Evolutionary conservation across 345 rosid species (phyloP).

Genomic region (Psidium friedrichsthalianum): DNA sequence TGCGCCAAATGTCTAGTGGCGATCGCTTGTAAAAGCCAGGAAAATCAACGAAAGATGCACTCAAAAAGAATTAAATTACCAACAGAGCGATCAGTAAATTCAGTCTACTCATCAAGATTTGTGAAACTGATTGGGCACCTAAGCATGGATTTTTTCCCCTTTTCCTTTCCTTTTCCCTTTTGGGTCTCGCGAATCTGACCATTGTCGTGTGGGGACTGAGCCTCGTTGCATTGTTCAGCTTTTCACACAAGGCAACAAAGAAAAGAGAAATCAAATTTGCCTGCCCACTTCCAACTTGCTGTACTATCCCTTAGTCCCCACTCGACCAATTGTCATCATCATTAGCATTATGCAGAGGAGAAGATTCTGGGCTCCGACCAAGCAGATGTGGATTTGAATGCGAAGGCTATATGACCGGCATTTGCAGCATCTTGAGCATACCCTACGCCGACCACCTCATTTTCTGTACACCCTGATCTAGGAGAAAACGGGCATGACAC

Average conservation of each 20-base stretch:
- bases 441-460: neutral
- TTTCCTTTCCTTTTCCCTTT: too few species aligned
- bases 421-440: neutral
- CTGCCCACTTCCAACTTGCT: neutral
- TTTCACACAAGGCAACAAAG: neutral
- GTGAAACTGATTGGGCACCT: too few species aligned
- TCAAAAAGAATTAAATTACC: neutral
- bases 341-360: neutral
- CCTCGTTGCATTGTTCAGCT: neutral
- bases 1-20: neutral
- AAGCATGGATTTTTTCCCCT: too few species aligned
- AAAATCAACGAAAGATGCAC: neutral
- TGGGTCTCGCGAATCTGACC: neutral
- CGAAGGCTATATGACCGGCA: neutral
- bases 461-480: too few species aligned
- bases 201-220: neutral
- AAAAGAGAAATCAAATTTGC: neutral
- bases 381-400: neutral
- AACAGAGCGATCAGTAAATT: neutral
- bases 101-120: neutral
- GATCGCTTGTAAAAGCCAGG: neutral
- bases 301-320: neutral
- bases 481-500: too few species aligned
- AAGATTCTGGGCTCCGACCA: neutral
- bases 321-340: neutral